Percentiles rank a stretch among this genome's conserved stretches.
phyloP scores from a whole-genome alignment of 1,284 basidiomycete species.

The Boletus mariae region DNA sequence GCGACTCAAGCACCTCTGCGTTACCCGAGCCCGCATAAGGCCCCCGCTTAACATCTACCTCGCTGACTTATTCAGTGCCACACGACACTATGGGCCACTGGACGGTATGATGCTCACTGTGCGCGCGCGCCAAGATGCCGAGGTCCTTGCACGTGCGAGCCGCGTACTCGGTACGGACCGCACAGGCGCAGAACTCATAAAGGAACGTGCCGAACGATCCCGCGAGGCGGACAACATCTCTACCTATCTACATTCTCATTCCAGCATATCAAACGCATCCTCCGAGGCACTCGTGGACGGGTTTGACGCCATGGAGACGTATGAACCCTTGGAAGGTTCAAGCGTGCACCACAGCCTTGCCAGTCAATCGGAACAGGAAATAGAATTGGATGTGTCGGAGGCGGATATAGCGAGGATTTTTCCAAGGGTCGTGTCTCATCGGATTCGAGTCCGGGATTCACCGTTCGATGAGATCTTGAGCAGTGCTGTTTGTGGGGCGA shows the following conservation, averaged over 20 bases:
- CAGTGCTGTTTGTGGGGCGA: slow-evolving; percentile 53
- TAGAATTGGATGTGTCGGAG: slow-evolving; percentile 59
- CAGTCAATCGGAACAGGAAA: slow-evolving; percentile 13
- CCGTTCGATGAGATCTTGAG: slow-evolving; percentile 65
- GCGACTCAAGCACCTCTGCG: slow-evolving; percentile 35
- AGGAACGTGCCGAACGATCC: slow-evolving; percentile 24
- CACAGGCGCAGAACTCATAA: slow-evolving; percentile 48
- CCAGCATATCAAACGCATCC: slow-evolving; percentile 18
- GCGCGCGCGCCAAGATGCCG: slow-evolving; percentile 55
- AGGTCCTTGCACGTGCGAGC: slow-evolving; percentile 57
- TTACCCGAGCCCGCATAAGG: slow-evolving; percentile 40
- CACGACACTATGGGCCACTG: slow-evolving; percentile 64
- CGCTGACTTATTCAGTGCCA: slow-evolving; percentile 67
- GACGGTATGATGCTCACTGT: slow-evolving; percentile 66
- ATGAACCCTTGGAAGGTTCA: slow-evolving; percentile 2
- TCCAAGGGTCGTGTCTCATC: slow-evolving; percentile 67
- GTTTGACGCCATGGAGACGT: slow-evolving; percentile 12
- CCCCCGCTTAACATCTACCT: slow-evolving; percentile 58
- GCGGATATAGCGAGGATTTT: slow-evolving; percentile 68
- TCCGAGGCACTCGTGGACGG: slow-evolving; percentile 26
- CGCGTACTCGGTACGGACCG: slow-evolving; percentile 58
- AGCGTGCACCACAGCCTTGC: slow-evolving; percentile 6
- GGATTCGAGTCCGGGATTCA: slow-evolving; percentile 61
- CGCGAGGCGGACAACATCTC: slow-evolving; percentile 23
- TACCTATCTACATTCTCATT: slow-evolving; percentile 18